These are phyloP conservation scores for Thelonectria olida DNA, from an alignment of 2,329 filamentous ascomycete genomes.

Conservation along the genomic window DNA sequence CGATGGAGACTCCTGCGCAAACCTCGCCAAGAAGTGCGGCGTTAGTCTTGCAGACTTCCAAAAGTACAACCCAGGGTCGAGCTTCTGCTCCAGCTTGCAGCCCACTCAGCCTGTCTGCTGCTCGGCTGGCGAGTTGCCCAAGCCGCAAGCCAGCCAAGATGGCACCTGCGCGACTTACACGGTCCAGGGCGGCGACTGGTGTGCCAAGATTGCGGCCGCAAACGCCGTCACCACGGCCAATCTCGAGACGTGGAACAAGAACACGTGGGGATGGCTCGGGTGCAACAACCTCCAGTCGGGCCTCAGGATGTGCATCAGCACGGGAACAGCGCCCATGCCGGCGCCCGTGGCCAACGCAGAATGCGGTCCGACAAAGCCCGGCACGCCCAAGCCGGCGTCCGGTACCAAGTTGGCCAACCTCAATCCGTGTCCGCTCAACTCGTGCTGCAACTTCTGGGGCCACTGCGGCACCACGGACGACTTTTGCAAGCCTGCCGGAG, in stretches of 20 bases:
- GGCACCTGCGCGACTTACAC: not conserved
- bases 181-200: not conserved
- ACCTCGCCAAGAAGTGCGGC: too few relatives aligned
- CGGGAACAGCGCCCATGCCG: slow-evolving; percentile 38
- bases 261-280: slow-evolving; percentile 49
- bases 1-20: too few relatives aligned
- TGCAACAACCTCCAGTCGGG: slow-evolving; percentile 36
- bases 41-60: not conserved
- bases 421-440: slow-evolving; percentile 54
- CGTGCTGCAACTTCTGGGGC: slow-evolving; percentile 51
- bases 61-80: not conserved
- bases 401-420: slow-evolving; percentile 44
- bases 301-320: slow-evolving; percentile 43
- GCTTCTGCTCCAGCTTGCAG: not conserved
- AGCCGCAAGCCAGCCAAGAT: not conserved
- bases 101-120: not conserved
- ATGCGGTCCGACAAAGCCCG: slow-evolving; percentile 56
- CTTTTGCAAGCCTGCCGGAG: slow-evolving; percentile 44
- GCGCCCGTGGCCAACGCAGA: slow-evolving; percentile 34
- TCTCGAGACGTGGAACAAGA: slow-evolving; percentile 41
- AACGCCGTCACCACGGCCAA: not conserved
- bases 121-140: not conserved
- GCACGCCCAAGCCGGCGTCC: slow-evolving; percentile 44
- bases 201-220: not conserved
- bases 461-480: slow-evolving; percentile 52